Conservation (phyloP, 306 rosid species). For the Pterocarpus santalinus region DNA sequence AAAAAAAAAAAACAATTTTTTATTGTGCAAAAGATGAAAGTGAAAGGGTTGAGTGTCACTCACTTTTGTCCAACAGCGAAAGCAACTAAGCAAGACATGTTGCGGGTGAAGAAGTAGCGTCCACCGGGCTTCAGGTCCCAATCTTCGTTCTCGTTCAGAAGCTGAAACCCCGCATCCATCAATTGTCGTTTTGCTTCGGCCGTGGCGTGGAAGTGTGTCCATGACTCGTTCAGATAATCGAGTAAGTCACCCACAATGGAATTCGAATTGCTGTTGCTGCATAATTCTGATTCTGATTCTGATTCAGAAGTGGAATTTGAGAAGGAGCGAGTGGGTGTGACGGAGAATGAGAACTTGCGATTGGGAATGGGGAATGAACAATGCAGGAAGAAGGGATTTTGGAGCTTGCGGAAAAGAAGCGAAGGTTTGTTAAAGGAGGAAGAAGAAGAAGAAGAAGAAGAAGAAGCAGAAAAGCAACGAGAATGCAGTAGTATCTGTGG, state of each 20-base stretch:
- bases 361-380: constrained; percentile 29
- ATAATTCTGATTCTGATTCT: constrained; percentile 48
- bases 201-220: constrained; percentile 98
- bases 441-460: neutral
- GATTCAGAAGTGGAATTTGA: constrained; percentile 47
- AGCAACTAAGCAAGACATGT: constrained; percentile 94
- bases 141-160: constrained; percentile 79
- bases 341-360: constrained; percentile 36
- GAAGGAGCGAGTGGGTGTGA: constrained; percentile 47
- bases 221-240: constrained; percentile 87
- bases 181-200: constrained; percentile 91
- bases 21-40: neutral
- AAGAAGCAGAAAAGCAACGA: neutral
- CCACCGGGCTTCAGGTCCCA: constrained; percentile 97
- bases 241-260: constrained; percentile 81
- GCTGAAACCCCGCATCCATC: constrained; percentile 80
- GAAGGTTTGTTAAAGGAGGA: neutral
- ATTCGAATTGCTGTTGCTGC: constrained; percentile 35
- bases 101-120: constrained; percentile 90
- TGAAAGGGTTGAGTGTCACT: neutral
- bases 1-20: neutral
- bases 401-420: constrained; percentile 38
- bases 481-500: neutral
- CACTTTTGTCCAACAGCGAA: constrained; percentile 85
- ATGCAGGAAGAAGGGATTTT: neutral